These are phyloP conservation scores for Phlyctochytrium bullatum DNA, from an alignment of 192 early-diverging fungal species.

Conservation along the genomic window DNA sequence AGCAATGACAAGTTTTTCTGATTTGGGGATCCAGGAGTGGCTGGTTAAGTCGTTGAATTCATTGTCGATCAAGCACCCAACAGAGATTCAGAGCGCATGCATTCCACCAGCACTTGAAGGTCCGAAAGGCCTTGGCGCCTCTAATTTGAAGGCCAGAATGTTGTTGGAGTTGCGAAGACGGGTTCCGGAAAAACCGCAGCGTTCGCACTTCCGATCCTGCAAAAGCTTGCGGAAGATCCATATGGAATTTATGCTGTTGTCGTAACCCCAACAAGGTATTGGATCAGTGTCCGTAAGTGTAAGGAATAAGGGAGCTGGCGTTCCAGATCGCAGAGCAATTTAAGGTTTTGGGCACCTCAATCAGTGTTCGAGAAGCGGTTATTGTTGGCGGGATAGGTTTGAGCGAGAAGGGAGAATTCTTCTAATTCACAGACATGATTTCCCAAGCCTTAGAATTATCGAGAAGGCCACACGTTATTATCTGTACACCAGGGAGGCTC, in stretches of 20 bases:
- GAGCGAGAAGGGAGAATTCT: not conserved
- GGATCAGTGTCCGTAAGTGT: no score
- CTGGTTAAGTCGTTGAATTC: slow-evolving; percentile 70
- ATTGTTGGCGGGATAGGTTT: slow-evolving; percentile 87
- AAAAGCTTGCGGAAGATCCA: slow-evolving; percentile 91
- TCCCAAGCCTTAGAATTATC: slow-evolving; percentile 84
- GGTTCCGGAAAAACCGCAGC: slow-evolving; percentile 98
- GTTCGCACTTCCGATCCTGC: slow-evolving; percentile 96
- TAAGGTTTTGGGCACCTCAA: slow-evolving; percentile 81
- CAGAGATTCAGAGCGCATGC: slow-evolving; percentile 91
- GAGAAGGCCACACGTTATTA: slow-evolving; percentile 83
- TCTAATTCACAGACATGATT: slow-evolving; percentile 74
- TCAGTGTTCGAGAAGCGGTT: slow-evolving; percentile 79
- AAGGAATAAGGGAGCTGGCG: slow-evolving; percentile 94
- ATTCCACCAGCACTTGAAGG: slow-evolving; percentile 71
- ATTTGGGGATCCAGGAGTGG: slow-evolving; percentile 82
- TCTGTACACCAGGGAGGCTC: slow-evolving; percentile 93
- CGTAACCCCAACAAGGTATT: slow-evolving; percentile 75
- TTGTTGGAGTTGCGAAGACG: slow-evolving; percentile 94
- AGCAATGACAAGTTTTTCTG: slow-evolving; percentile 47
- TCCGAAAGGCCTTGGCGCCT: slow-evolving; percentile 16
- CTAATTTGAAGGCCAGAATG: slow-evolving; percentile 45
- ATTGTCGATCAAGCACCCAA: slow-evolving; percentile 82
- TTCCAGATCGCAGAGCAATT: slow-evolving; percentile 99
- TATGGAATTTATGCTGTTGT: slow-evolving; percentile 95